Percentiles rank a stretch among this genome's conserved stretches.
Conservation (phyloP, 2,329 filamentous ascomycete species). For the Colletotrichum sansevieriae region DNA sequence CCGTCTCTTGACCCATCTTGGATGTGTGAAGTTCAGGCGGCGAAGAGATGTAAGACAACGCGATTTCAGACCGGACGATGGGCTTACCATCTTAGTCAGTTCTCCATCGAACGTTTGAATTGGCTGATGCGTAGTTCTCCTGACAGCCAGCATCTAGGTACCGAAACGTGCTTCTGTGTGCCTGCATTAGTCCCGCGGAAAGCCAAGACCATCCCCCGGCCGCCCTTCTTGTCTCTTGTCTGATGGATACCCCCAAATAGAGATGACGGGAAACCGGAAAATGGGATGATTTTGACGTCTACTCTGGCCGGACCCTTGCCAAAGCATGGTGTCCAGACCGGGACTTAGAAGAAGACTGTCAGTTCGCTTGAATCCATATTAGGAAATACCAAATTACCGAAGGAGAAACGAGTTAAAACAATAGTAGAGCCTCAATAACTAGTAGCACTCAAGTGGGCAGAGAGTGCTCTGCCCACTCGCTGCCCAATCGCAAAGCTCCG, state of each 20-base stretch:
- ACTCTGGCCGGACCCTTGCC: neutral
- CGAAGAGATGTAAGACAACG: conserved; percentile 14
- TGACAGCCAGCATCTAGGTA: conserved; percentile 29
- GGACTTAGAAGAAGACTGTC: neutral
- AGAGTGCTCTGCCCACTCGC: neutral
- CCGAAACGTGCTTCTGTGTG: conserved; percentile 27
- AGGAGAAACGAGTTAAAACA: neutral
- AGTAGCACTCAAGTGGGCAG: neutral
- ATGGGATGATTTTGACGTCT: conserved; percentile 4
- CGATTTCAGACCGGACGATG: conserved; percentile 12
- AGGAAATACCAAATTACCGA: neutral
- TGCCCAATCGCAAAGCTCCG: conserved; percentile 12
- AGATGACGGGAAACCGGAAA: conserved; percentile 2
- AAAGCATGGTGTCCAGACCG: neutral
- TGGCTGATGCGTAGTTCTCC: conserved; percentile 26
- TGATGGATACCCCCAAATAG: neutral
- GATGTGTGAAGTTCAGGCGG: conserved; percentile 27
- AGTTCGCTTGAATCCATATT: neutral
- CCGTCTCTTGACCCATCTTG: conserved; percentile 3
- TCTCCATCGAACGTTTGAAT: conserved; percentile 10
- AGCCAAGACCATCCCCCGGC: conserved; percentile 7
- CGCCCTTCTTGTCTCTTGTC: conserved; percentile 1
- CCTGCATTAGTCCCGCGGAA: conserved; percentile 28
- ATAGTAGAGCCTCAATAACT: conserved; percentile 3
- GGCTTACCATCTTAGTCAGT: conserved; percentile 3